Evolutionary conservation across 108 stramenopile genomes (phyloP), one percentile per base, ranked within the genome.

Genomic region (Conticribra weissflogii): DNA sequence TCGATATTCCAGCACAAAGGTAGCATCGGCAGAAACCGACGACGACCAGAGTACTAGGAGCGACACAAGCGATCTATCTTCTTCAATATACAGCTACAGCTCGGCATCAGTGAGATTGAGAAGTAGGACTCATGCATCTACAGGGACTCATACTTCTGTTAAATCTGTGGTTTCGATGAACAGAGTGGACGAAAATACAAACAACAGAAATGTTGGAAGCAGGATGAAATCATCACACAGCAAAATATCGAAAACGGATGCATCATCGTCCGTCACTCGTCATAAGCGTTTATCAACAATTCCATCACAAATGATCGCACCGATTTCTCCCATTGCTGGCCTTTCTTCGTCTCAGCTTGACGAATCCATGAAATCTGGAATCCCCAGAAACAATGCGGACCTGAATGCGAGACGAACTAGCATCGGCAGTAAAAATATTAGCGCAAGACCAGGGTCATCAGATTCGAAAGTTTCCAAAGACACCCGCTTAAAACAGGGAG

Each of bases 211-310:
- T 25, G 24, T 24, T 19, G 76, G 21, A 36, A 30, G 5, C 24
- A 53, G 32, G 50, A 49, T 24, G 5, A 54, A 52, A 54, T 45
- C 44, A 31, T 30, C 27, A 15, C 53, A 53, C 30, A 28, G 5
- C 46, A 65, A 28, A 44, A 14, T 27, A 31, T 48, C 47, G 64
- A 44, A 51, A 19, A 16, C 70, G 19, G 34, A 85, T 70, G 56
- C 79, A 71, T 52, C 19, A 19, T 3, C 59, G 41, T 41, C 59
- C 5, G 3, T 59, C 41, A 74, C 74, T 31, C 78, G 85, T 21
- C 89, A 70, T 4, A 74, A 88, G 55, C 80, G 66, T 14, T 76
- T 91, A 7, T 82, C 85, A 8, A 81, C 81, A 1, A 88, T 88
- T 53, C 88, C 88, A 0, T 76, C 89, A 16, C 64, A 81, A 29